These are phyloP conservation scores for Erodium maritimum DNA, from an alignment of 345 rosid genomes.

Conservation along the genomic window DNA sequence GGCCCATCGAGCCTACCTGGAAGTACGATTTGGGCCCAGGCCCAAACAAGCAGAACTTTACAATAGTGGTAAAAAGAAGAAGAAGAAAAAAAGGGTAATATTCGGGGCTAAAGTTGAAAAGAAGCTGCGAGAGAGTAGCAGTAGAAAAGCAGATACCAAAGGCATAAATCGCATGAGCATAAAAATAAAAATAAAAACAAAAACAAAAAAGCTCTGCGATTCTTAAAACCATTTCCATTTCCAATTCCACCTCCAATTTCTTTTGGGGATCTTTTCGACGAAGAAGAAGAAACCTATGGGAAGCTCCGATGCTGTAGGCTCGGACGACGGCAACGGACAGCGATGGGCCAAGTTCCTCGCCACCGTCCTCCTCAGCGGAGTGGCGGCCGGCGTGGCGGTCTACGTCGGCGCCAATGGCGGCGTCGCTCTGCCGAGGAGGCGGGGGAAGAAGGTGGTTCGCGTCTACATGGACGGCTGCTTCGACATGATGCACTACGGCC, in stretches of 20 bases:
- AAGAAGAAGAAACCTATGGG: background rate
- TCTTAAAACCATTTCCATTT: too few relatives aligned
- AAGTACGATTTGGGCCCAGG: too few relatives aligned
- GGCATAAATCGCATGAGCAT: too few relatives aligned
- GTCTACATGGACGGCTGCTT: constrained; percentile 83
- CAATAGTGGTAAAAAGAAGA: too few relatives aligned
- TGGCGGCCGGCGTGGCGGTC: constrained; percentile 29
- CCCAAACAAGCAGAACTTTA: too few relatives aligned
- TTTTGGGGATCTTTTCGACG: background rate
- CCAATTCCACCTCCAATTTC: background rate
- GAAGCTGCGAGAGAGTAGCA: too few relatives aligned
- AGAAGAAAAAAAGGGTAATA: too few relatives aligned
- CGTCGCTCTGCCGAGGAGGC: constrained; percentile 15
- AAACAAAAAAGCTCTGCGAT: too few relatives aligned
- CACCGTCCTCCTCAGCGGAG: constrained; percentile 39
- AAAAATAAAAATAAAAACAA: too few relatives aligned
- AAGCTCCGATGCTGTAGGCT: constrained; percentile 3
- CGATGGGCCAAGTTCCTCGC: constrained; percentile 19
- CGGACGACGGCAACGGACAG: constrained; percentile 4
- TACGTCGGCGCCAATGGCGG: constrained; percentile 20
- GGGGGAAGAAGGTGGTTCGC: constrained; percentile 40
- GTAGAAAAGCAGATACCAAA: too few relatives aligned
- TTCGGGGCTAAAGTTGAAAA: too few relatives aligned
- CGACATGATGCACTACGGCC: constrained; percentile 85
- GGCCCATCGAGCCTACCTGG: too few relatives aligned